Conservation (phyloP, 192 early-diverging fungal species). For the Entomortierella parvispora region DNA sequence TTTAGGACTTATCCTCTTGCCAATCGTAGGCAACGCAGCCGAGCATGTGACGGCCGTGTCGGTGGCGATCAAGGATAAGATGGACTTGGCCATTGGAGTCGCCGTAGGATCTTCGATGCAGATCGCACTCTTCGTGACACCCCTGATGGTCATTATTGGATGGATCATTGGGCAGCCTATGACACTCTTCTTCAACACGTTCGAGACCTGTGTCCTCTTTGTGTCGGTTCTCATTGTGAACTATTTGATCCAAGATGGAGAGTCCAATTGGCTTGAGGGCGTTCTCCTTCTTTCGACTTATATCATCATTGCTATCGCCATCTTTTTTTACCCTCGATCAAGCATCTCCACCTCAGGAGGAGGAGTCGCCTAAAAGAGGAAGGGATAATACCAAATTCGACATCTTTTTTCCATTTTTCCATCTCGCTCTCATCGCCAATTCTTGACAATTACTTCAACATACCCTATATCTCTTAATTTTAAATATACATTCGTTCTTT, state of each 20-base stretch:
- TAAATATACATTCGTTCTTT: not conserved
- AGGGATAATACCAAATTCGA: too few relatives aligned
- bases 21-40: slow-evolving; percentile 87
- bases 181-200: slow-evolving; percentile 84
- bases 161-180: slow-evolving; percentile 80
- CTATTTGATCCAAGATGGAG: slow-evolving; percentile 84
- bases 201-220: slow-evolving; percentile 87
- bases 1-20: slow-evolving; percentile 91
- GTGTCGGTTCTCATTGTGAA: slow-evolving; percentile 87
- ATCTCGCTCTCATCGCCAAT: too few relatives aligned
- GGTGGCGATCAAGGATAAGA: slow-evolving; percentile 90
- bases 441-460: too few relatives aligned
- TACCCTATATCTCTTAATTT: too few relatives aligned
- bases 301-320: slow-evolving; percentile 83
- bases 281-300: slow-evolving; percentile 86
- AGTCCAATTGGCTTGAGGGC: slow-evolving; percentile 95
- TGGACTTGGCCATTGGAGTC: slow-evolving; percentile 80
- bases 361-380: not conserved
- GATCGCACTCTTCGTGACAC: slow-evolving; percentile 83
- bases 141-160: slow-evolving; percentile 80
- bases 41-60: slow-evolving; percentile 85
- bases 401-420: too few relatives aligned
- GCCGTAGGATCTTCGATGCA: slow-evolving; percentile 88
- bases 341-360: not conserved
- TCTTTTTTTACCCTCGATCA: slow-evolving; percentile 73